These are phyloP conservation scores for Buxus sempervirens DNA, from an alignment of 164 flowering plant genomes.

Conservation along the genomic window DNA sequence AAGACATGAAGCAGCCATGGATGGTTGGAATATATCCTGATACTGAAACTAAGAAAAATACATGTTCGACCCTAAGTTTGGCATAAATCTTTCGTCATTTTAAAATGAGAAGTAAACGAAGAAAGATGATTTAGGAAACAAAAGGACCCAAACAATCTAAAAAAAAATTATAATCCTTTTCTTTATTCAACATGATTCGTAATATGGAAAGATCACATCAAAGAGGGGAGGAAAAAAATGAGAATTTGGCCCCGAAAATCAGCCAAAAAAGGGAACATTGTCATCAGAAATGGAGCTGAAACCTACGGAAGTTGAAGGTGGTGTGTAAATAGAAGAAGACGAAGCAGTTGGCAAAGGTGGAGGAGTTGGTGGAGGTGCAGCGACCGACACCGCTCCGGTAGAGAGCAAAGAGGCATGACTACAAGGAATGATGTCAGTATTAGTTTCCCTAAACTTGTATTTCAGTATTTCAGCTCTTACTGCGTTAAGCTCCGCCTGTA, in stretches of 20 bases:
- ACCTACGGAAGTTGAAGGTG: conserved; percentile 34
- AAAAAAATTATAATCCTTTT: not conserved
- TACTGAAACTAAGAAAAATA: not conserved
- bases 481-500: conserved; percentile 74
- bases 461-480: conserved; percentile 71
- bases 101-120: too few relatives aligned
- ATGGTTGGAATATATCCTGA: not conserved
- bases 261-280: conserved; percentile 57
- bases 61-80: too few relatives aligned
- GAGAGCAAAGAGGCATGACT: conserved; percentile 38
- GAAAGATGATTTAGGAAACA: too few relatives aligned
- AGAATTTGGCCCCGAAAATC: conserved; percentile 1
- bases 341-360: conserved; percentile 30
- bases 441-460: conserved; percentile 63
- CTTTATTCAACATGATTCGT: conserved; percentile 15
- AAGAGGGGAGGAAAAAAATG: conserved; percentile 12
- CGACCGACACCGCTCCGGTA: conserved; percentile 40
- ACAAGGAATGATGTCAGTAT: conserved; percentile 26
- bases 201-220: not conserved
- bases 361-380: conserved; percentile 33
- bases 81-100: too few relatives aligned
- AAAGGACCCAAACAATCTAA: too few relatives aligned
- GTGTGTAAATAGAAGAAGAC: conserved; percentile 44
- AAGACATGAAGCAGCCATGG: not conserved
- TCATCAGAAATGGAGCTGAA: conserved; percentile 58